Base-by-base conservation (phyloP, 1,284 basidiomycete species). In the Rhodotorula sp. region DNA sequence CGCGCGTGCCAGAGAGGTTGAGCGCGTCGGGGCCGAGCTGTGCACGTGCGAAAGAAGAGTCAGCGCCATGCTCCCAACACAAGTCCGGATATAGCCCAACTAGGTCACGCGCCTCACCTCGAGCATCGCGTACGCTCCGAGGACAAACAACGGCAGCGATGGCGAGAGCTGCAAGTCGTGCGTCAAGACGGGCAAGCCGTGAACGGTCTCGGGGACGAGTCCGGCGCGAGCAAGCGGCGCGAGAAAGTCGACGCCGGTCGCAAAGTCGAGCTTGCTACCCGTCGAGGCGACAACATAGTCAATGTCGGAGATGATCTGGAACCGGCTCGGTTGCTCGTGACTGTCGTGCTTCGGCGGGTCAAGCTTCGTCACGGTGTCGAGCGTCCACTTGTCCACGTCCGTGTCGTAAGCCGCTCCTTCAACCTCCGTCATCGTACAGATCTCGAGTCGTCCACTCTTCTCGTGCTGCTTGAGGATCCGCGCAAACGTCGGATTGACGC, bases 1-100 rank as follows among this genome's bases (percentile, higher is more conserved):
- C 79, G 8, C 82, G 71, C 52, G 81, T 80, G 5, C 81, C 81
- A 26, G 78, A 78, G 16, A 82, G 70, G 56, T 83, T 83, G 43
- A 78, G 78, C 0, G 80, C 81, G 18, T 78, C 81, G 0, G 82
- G 81, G 12, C 82, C 82, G 60, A 82, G 78, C 69, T 80, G 69
- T 12, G 3, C 3, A 39, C 7, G 23, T n/a, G 46, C 15, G 26
- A 8, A 43, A 8, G 46, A n/a, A 43, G 58, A 43, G 58, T 23
- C 21, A 39, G 23, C 5, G 34, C 8, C 34, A 34, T 3, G 34
- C 6, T 16, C 12, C 34, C 10, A 3, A n/a, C 29, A 26, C 1
- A 15, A 20, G 12, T 51, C 20, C 56, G 49, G 48, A 26, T 47
- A 29, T 16, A 31, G 14, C 56, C n/a, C 10, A 10, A 48, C 34